Base-by-base conservation (phyloP, 176 grass and related monocot species). In the Coix lacrymajobi region DNA sequence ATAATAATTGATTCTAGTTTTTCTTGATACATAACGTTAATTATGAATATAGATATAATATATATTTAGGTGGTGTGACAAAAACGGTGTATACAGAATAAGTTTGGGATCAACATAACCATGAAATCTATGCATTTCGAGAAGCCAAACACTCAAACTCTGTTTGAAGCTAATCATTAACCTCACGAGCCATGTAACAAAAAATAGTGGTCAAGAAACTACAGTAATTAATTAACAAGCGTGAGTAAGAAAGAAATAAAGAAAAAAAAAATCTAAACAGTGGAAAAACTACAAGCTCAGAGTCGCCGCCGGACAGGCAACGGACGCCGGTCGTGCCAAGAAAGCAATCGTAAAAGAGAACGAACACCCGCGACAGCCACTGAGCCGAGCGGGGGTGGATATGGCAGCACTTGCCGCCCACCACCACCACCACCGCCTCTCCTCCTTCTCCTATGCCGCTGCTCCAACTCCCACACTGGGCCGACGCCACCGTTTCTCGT, bases 351-450 rank as follows among this genome's bases (percentile, higher is more conserved):
- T 63, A 71, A n/a, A 79, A 65, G 37, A 2, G 7, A 3, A 13
- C 34, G 45, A 48, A 49, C 14, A 8, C 48, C 11, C 72, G 28
- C 5, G 40, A 65, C 26, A 1, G 24, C 49, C 69, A 77, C 79
- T 73, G 80, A 76, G 28, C 6, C 44, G 56, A 5, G 60, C 1
- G 60, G 56, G 44, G 79, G 73, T 24, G 79, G 88, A 90, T 90
- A 90, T 90, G 88, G 84, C 84, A 71, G 88, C 88, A 17, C 34
- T 75, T 65, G 84, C 84, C 46, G 40, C 74, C 64, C 29, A 44
- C 64, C 73, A 75, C 76, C 77, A 22, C n/a, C 49, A 52, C 48
- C 48, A 5, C 77, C 43, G 10, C 49, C 34, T 40, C 51, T 14
- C 20, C 69, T 66, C 16, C 52, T 80, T 69, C 66, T 63, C 65